These are phyloP conservation scores for Marchantia paleacea DNA, from an alignment of 225 moss, liverwort and hornwort genomes.

Conservation along the genomic window DNA sequence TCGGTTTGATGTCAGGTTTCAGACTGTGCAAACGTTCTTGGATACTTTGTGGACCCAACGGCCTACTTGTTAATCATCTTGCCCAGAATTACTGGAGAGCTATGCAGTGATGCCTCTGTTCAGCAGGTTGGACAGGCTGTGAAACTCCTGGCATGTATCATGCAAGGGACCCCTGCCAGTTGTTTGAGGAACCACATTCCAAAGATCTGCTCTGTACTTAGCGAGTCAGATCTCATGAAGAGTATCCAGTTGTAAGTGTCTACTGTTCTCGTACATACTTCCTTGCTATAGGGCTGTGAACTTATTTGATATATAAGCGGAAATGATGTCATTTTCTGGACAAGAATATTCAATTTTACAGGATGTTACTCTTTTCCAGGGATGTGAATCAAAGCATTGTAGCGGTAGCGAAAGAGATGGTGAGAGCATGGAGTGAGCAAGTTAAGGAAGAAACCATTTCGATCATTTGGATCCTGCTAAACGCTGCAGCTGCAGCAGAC, in stretches of 20 bases:
- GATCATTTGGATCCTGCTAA: slow-evolving; percentile 75
- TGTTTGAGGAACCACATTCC: slow-evolving; percentile 62
- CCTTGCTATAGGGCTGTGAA: background rate
- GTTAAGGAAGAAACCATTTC: slow-evolving; percentile 67
- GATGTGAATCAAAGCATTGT: slow-evolving; percentile 77
- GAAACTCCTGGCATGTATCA: slow-evolving; percentile 63
- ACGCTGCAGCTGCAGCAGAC: slow-evolving; percentile 68
- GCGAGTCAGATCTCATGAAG: slow-evolving; percentile 69
- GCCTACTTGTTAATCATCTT: slow-evolving; percentile 70
- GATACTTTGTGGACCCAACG: slow-evolving; percentile 68
- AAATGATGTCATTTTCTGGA: background rate
- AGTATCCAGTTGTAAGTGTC: slow-evolving; percentile 72
- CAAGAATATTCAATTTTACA: background rate
- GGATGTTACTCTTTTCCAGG: slow-evolving; percentile 36
- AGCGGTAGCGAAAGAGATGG: slow-evolving; percentile 56
- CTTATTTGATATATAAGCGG: background rate
- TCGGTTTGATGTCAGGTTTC: slow-evolving; percentile 47
- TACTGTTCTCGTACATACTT: background rate
- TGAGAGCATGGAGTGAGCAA: slow-evolving; percentile 59
- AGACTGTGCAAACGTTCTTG: slow-evolving; percentile 72
- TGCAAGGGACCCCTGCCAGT: slow-evolving; percentile 58
- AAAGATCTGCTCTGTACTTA: slow-evolving; percentile 80
- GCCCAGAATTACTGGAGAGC: slow-evolving; percentile 70
- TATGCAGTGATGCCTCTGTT: slow-evolving; percentile 62
- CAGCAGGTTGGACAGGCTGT: slow-evolving; percentile 68